phyloP scores from a whole-genome alignment of 2,329 filamentous ascomycete species.

The Ascochyta koolunga region DNA sequence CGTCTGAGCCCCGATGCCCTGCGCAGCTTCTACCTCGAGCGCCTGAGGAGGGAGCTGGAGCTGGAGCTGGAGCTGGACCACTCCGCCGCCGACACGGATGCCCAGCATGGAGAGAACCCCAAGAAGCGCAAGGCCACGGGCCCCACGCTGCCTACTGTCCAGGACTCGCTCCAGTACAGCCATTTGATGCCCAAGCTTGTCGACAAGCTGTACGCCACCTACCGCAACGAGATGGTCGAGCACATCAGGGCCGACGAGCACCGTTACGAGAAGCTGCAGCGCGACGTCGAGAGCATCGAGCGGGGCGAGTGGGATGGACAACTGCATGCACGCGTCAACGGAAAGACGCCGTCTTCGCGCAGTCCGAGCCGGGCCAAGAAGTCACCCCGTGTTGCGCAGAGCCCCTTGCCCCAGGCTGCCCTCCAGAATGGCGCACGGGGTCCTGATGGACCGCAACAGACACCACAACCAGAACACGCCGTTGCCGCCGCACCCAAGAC shows the following conservation, averaged over 20 bases:
- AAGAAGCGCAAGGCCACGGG: slow-evolving; percentile 72
- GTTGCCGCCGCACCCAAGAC: slow-evolving; percentile 18
- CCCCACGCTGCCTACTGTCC: slow-evolving; percentile 66
- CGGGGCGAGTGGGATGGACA: slow-evolving; percentile 61
- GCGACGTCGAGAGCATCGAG: slow-evolving; percentile 73
- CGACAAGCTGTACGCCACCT: slow-evolving; percentile 75
- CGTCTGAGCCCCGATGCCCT: slow-evolving; percentile 80
- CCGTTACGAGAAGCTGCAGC: slow-evolving; percentile 66
- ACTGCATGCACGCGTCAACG: slow-evolving; percentile 35
- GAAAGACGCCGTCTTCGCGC: slow-evolving; percentile 26
- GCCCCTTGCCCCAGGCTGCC: slow-evolving; percentile 10
- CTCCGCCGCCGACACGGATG: slow-evolving; percentile 49
- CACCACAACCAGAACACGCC: slow-evolving; percentile 13
- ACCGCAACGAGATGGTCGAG: slow-evolving; percentile 71
- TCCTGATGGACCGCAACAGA: slow-evolving; percentile 15
- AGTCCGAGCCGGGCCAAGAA: slow-evolving; percentile 34
- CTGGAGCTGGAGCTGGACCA: slow-evolving; percentile 45
- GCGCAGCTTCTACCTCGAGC: slow-evolving; percentile 75
- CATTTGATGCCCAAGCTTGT: slow-evolving; percentile 74
- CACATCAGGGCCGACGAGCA: slow-evolving; percentile 78
- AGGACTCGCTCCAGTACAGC: slow-evolving; percentile 69
- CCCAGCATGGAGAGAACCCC: slow-evolving; percentile 58
- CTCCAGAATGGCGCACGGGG: slow-evolving; percentile 17
- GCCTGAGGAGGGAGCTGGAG: slow-evolving; percentile 74
- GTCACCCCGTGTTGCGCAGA: slow-evolving; percentile 31